Conservation (phyloP, 164 flowering plant species). For the Berberis vulgaris region DNA sequence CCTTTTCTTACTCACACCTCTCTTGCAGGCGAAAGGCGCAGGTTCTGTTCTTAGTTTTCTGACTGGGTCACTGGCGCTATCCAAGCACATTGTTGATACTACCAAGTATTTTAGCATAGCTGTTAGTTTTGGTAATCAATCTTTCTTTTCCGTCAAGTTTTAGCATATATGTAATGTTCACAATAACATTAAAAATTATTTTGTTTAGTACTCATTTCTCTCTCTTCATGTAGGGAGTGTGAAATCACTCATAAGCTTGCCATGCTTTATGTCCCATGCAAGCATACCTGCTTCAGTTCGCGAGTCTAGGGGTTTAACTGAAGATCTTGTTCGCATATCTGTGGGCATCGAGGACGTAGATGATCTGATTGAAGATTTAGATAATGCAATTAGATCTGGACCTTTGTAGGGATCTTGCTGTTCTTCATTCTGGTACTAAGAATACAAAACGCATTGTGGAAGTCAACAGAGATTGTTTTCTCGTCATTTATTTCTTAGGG, state of each 20-base stretch:
- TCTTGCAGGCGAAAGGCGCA: constrained; percentile 81
- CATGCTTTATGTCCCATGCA: constrained; percentile 99
- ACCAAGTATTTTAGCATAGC: constrained; percentile 90
- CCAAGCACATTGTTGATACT: constrained; percentile 76
- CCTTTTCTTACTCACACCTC: background rate
- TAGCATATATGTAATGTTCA: background rate
- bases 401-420: constrained; percentile 29
- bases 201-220: constrained; percentile 4
- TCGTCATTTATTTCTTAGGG: too few species aligned
- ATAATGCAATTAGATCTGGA: constrained; percentile 68
- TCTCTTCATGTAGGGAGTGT: constrained; percentile 58
- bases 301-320: constrained; percentile 82
- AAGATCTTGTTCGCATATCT: constrained; percentile 92
- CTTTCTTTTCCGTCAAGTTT: constrained; percentile 1
- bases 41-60: constrained; percentile 93
- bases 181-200: background rate
- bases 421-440: too few species aligned
- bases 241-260: constrained; percentile 96
- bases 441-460: too few species aligned
- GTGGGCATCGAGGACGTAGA: constrained; percentile 92
- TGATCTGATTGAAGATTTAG: constrained; percentile 85
- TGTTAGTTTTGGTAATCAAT: constrained; percentile 82
- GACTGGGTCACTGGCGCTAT: constrained; percentile 86
- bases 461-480: background rate
- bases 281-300: constrained; percentile 83